phyloP scores from a whole-genome alignment of 371 early-diverging fungal genomes.

The Mucor circinelloides region DNA sequence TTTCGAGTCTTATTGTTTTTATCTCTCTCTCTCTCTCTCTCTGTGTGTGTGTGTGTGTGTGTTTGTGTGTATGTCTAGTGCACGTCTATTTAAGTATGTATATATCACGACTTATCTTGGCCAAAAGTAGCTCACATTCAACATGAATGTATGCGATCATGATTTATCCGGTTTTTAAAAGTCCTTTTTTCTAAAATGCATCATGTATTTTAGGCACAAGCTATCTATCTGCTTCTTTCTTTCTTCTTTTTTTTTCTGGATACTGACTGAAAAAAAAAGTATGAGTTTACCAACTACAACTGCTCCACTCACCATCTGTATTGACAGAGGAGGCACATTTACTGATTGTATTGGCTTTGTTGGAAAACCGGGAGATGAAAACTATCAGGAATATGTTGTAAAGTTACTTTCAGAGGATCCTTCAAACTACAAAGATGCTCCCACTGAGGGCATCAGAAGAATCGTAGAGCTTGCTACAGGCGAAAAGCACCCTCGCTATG shows the following conservation, averaged over 20 bases:
- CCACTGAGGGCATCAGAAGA: slow-evolving; percentile 91
- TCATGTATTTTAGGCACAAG: background rate
- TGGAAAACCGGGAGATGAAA: slow-evolving; percentile 57
- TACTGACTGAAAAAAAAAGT: background rate
- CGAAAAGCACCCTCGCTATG: slow-evolving; percentile 63
- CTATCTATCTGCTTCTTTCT: background rate
- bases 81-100: too few species aligned
- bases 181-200: background rate
- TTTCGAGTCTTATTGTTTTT: too few species aligned
- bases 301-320: slow-evolving; percentile 62
- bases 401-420: slow-evolving; percentile 94
- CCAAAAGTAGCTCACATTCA: too few species aligned
- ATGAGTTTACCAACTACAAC: background rate
- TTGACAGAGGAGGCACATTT: slow-evolving; percentile 90
- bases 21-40: too few species aligned
- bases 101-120: too few species aligned
- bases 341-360: slow-evolving; percentile 81
- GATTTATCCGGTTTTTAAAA: background rate
- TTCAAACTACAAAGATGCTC: slow-evolving; percentile 91
- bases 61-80: too few species aligned
- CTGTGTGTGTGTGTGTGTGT: too few species aligned
- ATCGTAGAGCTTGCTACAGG: slow-evolving; percentile 87
- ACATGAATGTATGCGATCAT: background rate
- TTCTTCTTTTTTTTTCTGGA: background rate
- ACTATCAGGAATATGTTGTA: slow-evolving; percentile 59